These are phyloP conservation scores for Zoysia matrella DNA, from an alignment of 202 grass and related monocot species.

Conservation along the genomic window DNA sequence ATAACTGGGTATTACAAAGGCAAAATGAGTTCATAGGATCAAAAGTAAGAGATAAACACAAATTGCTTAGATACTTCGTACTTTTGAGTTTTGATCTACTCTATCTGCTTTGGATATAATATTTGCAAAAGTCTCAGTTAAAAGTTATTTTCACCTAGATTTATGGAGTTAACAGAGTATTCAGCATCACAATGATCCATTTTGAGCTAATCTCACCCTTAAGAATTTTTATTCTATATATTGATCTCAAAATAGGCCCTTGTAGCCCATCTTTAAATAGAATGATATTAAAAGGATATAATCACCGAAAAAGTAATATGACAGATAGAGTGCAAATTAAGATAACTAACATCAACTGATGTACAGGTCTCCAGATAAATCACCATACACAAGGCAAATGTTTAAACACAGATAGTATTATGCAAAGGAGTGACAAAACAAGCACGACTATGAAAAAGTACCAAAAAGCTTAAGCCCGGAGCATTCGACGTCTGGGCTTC, in stretches of 20 bases:
- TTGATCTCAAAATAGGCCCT: neutral
- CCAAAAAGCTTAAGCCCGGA: conserved; percentile 42
- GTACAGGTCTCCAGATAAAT: conserved; percentile 11
- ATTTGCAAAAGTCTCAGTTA: neutral
- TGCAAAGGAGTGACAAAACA: conserved; percentile 2
- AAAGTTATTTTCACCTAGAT: neutral
- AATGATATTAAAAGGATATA: neutral
- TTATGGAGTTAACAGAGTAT: neutral
- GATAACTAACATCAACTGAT: conserved; percentile 8
- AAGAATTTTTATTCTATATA: neutral
- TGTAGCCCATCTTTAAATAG: neutral
- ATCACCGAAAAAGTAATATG: neutral
- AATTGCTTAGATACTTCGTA: too few relatives aligned
- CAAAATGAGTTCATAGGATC: neutral
- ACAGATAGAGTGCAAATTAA: neutral
- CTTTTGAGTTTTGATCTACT: too few relatives aligned
- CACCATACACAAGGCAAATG: neutral
- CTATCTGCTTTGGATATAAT: neutral
- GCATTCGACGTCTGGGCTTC: conserved; percentile 66
- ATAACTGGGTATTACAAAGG: neutral
- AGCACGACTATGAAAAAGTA: conserved; percentile 37
- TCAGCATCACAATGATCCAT: neutral
- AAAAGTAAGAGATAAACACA: neutral
- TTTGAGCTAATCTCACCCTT: neutral
- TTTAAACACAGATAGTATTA: conserved; percentile 26